phyloP scores from a whole-genome alignment of 192 early-diverging fungal species.

The Coemansia sp. region DNA sequence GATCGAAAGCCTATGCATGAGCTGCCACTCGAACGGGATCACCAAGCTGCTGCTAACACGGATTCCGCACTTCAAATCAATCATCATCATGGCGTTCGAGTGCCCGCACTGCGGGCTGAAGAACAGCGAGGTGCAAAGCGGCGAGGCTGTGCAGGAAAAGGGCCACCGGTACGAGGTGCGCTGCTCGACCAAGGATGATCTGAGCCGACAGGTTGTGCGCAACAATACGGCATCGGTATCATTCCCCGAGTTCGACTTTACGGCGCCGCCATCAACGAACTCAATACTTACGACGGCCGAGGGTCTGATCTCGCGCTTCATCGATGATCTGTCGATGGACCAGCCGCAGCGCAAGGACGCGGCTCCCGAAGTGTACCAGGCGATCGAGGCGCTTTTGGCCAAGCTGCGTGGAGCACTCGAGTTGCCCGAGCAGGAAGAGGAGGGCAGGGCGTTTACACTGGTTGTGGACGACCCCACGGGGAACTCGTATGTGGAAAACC shows the following conservation, averaged over 20 bases:
- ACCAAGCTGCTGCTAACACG: constrained; percentile 84
- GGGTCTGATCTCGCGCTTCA: constrained; percentile 70
- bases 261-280: constrained; percentile 78
- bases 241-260: constrained; percentile 83
- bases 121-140: constrained; percentile 90
- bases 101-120: constrained; percentile 85
- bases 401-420: constrained; percentile 60
- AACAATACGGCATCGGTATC: constrained; percentile 74
- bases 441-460: constrained; percentile 64
- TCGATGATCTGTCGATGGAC: constrained; percentile 77
- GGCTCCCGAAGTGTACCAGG: constrained; percentile 65
- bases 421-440: constrained; percentile 47
- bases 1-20: constrained; percentile 89
- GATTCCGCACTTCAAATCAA: constrained; percentile 91
- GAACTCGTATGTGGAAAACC: constrained; percentile 89
- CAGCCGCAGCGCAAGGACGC: constrained; percentile 76
- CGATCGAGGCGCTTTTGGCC: constrained; percentile 70
- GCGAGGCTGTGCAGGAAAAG: constrained; percentile 76
- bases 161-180: constrained; percentile 68
- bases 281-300: constrained; percentile 91
- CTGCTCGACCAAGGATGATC: constrained; percentile 69
- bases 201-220: constrained; percentile 91
- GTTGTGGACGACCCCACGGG: constrained; percentile 87
- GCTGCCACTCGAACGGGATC: constrained; percentile 83
- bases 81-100: constrained; percentile 80